Evolutionary conservation across 805 yeast genomes (phyloP).

Genomic region (Yamadazyma sp.): DNA sequence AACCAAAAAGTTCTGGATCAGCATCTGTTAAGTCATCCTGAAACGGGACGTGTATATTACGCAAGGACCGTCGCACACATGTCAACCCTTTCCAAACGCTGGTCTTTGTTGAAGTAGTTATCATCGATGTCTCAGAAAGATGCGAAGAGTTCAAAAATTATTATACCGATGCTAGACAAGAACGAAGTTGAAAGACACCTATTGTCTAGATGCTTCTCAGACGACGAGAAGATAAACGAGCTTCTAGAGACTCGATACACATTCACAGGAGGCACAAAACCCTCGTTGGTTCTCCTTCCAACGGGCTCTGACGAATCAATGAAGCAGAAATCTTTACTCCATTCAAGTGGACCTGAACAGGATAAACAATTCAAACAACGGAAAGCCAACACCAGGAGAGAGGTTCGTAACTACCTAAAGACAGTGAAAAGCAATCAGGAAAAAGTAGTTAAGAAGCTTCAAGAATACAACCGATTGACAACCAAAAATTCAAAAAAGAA

Average conservation of each 20-base stretch:
- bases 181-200: slow-evolving; percentile 48
- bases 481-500: slow-evolving; percentile 21
- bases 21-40: slow-evolving; percentile 37
- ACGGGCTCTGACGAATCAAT: slow-evolving; percentile 27
- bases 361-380: slow-evolving; percentile 18
- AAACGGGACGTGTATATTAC: slow-evolving; percentile 29
- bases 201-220: slow-evolving; percentile 44
- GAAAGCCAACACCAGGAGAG: slow-evolving; percentile 35
- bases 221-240: slow-evolving; percentile 35
- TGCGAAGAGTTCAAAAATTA: slow-evolving; percentile 6
- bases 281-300: slow-evolving; percentile 40
- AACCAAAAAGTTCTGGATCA: slow-evolving; percentile 35
- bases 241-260: slow-evolving; percentile 48
- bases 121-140: slow-evolving; percentile 1
- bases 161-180: slow-evolving; percentile 38
- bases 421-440: slow-evolving; percentile 39
- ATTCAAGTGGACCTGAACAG: slow-evolving; percentile 12
- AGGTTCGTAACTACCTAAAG: slow-evolving; percentile 43
- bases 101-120: neutral
- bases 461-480: slow-evolving; percentile 23
- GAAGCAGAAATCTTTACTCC: slow-evolving; percentile 22
- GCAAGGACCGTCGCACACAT: slow-evolving; percentile 2
- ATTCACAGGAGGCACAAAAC: slow-evolving; percentile 46
- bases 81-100: neutral
- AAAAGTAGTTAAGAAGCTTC: slow-evolving; percentile 36